phyloP scores from a whole-genome alignment of 345 rosid species.

The Aegle marmelos region DNA sequence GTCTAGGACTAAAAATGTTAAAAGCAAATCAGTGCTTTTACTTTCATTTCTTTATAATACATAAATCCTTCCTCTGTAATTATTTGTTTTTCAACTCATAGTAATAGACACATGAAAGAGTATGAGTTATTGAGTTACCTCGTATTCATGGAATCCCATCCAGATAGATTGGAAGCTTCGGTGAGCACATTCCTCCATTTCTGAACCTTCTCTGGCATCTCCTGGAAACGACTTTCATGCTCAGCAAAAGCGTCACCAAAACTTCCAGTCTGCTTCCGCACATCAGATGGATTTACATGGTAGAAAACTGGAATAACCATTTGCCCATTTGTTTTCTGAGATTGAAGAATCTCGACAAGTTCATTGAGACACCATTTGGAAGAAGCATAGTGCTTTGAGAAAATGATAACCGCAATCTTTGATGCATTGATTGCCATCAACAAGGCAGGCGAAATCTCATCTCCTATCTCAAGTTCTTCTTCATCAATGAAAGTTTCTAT shows the following conservation, averaged over 20 bases:
- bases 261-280: neutral
- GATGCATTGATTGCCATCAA: neutral
- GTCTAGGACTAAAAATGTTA: neutral
- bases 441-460: neutral
- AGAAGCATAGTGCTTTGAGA: neutral
- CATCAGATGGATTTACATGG: neutral
- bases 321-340: neutral
- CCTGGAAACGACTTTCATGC: neutral
- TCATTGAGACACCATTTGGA: neutral
- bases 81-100: neutral
- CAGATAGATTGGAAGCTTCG: neutral
- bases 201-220: neutral
- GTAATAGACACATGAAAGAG: neutral
- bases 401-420: neutral
- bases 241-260: neutral
- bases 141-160: neutral
- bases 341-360: neutral
- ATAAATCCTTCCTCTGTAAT: neutral
- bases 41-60: neutral
- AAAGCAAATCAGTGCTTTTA: neutral
- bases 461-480: neutral
- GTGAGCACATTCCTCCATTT: neutral
- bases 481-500: neutral
- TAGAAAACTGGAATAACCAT: conserved; percentile 6
- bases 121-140: neutral